A percentile compares a stretch with the other conserved stretches of the same genome.
Conservation (phyloP, 1,139 yeast genomes). For the Magnusiomyces sp. region DNA sequence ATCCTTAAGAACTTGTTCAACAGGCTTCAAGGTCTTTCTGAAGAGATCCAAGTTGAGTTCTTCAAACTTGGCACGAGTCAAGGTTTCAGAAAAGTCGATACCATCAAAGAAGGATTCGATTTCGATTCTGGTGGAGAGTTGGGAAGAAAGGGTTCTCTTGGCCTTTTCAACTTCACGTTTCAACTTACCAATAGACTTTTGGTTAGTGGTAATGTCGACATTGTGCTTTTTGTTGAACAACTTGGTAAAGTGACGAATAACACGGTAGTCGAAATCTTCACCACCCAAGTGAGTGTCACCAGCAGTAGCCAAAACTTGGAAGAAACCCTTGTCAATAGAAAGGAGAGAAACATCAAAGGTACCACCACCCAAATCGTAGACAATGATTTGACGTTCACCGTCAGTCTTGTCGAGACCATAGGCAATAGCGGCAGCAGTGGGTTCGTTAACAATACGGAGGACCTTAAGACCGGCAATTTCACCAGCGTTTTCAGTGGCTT, state of each 20-base stretch:
- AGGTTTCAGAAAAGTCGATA: conserved; percentile 84
- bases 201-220: conserved; percentile 64
- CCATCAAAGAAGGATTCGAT: conserved; percentile 95
- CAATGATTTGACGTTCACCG: conserved; percentile 82
- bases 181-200: conserved; percentile 78
- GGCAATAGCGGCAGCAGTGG: conserved; percentile 98
- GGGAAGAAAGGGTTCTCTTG: conserved; percentile 86
- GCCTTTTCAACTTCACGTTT: conserved; percentile 97
- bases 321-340: conserved; percentile 87
- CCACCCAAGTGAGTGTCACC: conserved; percentile 99
- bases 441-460: conserved; percentile 92
- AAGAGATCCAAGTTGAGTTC: conserved; percentile 81
- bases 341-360: conserved; percentile 87
- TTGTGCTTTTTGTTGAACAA: conserved; percentile 82
- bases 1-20: conserved; percentile 85
- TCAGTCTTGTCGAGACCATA: conserved; percentile 89
- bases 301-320: conserved; percentile 90
- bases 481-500: conserved; percentile 98
- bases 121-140: conserved; percentile 83
- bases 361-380: conserved; percentile 96
- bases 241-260: conserved; percentile 77
- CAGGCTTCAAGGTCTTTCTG: conserved; percentile 87
- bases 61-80: conserved; percentile 93
- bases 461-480: conserved; percentile 92
- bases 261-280: conserved; percentile 90